phyloP scores from a whole-genome alignment of 805 yeast species.

The Spathaspora hagerdaliae region DNA sequence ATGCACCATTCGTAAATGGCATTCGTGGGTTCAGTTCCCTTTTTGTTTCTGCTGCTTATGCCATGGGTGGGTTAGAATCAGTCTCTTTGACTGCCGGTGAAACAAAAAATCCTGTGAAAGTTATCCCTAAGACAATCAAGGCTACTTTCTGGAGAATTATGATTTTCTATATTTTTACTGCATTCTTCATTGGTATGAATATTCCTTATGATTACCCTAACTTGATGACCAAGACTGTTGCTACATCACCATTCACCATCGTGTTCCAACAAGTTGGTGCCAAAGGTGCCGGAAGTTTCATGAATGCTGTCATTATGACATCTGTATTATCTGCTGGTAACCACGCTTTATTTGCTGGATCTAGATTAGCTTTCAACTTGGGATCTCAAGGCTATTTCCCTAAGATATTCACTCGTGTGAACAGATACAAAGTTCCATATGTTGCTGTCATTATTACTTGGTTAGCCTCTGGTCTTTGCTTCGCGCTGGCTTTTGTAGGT shows the following conservation, averaged over 20 bases:
- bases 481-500: conserved; percentile 54
- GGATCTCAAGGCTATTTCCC: conserved; percentile 49
- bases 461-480: conserved; percentile 53
- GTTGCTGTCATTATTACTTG: conserved; percentile 49
- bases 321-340: conserved; percentile 54
- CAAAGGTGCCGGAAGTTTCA: conserved; percentile 37
- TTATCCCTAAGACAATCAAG: conserved; percentile 27
- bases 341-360: conserved; percentile 50
- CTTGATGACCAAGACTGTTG: conserved; percentile 22
- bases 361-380: conserved; percentile 46
- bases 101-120: conserved; percentile 24
- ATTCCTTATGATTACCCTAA: conserved; percentile 36
- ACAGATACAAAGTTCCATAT: conserved; percentile 44
- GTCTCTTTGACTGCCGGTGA: conserved; percentile 33
- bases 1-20: conserved; percentile 50
- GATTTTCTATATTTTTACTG: conserved; percentile 32
- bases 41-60: conserved; percentile 50
- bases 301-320: conserved; percentile 54
- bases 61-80: conserved; percentile 48
- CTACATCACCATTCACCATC: conserved; percentile 40
- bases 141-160: conserved; percentile 30
- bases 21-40: conserved; percentile 49
- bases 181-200: conserved; percentile 40
- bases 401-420: conserved; percentile 36
- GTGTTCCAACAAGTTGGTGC: conserved; percentile 42